Evolutionary conservation across 805 yeast genomes (phyloP).

Genomic region (Nematodospora valgi): DNA sequence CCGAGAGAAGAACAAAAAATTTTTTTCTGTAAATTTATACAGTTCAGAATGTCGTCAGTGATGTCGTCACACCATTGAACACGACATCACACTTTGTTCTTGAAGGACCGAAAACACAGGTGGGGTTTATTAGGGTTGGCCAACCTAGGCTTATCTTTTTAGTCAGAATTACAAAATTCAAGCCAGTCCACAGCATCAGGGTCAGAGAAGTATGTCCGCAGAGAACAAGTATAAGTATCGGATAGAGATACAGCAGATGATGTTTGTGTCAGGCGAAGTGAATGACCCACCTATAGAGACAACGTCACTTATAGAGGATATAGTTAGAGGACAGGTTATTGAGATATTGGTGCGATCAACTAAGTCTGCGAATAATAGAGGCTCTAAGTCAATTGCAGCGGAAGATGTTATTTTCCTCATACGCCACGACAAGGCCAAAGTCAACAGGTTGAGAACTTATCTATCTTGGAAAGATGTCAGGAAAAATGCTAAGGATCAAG

Average conservation of each 20-base stretch:
- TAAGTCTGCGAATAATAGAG: slow-evolving; percentile 71
- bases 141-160: too few species aligned
- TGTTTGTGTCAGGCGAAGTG: slow-evolving; percentile 96
- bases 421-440: slow-evolving; percentile 92
- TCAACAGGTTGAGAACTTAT: slow-evolving; percentile 84
- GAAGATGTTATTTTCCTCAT: slow-evolving; percentile 93
- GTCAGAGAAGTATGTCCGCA: not conserved
- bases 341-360: slow-evolving; percentile 78
- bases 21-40: too few species aligned
- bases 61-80: too few species aligned
- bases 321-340: slow-evolving; percentile 90
- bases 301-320: slow-evolving; percentile 89
- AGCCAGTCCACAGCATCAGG: not conserved
- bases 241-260: slow-evolving; percentile 94
- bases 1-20: not conserved
- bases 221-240: slow-evolving; percentile 68
- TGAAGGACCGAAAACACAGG: too few species aligned
- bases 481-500: slow-evolving; percentile 65
- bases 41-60: too few species aligned
- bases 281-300: slow-evolving; percentile 93
- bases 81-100: too few species aligned
- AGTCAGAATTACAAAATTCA: not conserved
- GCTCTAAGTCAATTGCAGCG: slow-evolving; percentile 79
- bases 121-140: too few species aligned
- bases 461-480: slow-evolving; percentile 96